Evolutionary conservation across 495 filamentous ascomycete genomes (phyloP).

Genomic region (Xylaria venustula): DNA sequence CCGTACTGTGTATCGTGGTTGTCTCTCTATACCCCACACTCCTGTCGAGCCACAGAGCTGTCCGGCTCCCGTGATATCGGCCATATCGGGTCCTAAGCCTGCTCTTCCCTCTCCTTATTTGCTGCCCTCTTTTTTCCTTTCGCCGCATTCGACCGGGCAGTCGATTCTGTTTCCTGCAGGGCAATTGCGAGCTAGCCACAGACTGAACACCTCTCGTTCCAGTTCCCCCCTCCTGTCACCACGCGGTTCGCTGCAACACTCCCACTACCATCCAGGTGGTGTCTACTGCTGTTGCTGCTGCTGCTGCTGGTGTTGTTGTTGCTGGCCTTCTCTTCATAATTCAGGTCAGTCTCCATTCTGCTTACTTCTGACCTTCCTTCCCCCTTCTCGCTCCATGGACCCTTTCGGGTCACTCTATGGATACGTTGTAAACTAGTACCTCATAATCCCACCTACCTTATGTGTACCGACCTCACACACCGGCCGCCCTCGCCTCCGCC

Average conservation of each 20-base stretch:
- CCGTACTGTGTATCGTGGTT: constrained; percentile 15
- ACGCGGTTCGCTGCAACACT: constrained; percentile 36
- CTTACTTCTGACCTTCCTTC: constrained; percentile 24
- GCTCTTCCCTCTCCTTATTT: constrained; percentile 30
- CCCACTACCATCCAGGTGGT: constrained; percentile 16
- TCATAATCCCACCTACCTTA: constrained; percentile 18
- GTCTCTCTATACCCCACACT: constrained; percentile 24
- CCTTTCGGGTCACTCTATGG: constrained; percentile 32
- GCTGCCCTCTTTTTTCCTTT: constrained; percentile 34
- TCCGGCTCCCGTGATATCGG: constrained; percentile 27
- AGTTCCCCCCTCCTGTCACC: constrained; percentile 33
- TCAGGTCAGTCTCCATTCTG: constrained; percentile 42
- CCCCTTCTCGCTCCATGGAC: constrained; percentile 35
- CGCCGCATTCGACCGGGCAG: constrained; percentile 32
- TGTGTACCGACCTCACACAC: constrained; percentile 29
- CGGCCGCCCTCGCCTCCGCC: constrained; percentile 27
- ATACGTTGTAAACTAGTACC: constrained; percentile 32
- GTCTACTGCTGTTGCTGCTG: constrained; percentile 27
- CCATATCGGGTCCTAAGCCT: constrained; percentile 29
- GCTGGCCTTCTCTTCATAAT: constrained; percentile 36
- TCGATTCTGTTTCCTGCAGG: constrained; percentile 31
- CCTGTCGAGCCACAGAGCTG: constrained; percentile 17
- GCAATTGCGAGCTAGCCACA: constrained; percentile 31
- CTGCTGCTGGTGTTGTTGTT: constrained; percentile 38
- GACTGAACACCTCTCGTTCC: constrained; percentile 27